These are phyloP conservation scores for Schizophyllum amplum DNA, from an alignment of 1,284 basidiomycete genomes.

Conservation along the genomic window DNA sequence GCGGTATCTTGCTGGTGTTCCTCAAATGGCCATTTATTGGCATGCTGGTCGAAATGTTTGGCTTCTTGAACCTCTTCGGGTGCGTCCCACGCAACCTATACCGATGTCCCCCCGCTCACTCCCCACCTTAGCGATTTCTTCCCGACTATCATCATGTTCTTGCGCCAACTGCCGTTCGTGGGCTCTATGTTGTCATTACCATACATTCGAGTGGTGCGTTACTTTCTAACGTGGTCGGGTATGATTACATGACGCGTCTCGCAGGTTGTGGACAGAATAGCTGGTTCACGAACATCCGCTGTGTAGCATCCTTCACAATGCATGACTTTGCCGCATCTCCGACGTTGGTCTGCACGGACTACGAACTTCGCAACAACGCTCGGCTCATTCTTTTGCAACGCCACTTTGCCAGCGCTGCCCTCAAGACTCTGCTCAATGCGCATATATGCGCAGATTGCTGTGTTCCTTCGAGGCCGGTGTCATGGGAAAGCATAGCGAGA, in stretches of 20 bases:
- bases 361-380: too few relatives aligned
- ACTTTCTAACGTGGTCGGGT: constrained; percentile 4
- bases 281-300: constrained; percentile 68
- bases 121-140: constrained; percentile 85
- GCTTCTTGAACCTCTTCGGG: constrained; percentile 98
- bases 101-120: constrained; percentile 5
- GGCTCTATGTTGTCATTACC: constrained; percentile 85
- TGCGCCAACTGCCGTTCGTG: constrained; percentile 90
- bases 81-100: constrained; percentile 34
- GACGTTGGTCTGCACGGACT: background rate
- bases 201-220: constrained; percentile 65
- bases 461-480: too few relatives aligned
- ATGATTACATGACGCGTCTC: constrained; percentile 6
- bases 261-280: constrained; percentile 66
- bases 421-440: too few relatives aligned
- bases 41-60: constrained; percentile 90
- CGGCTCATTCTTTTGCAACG: too few relatives aligned
- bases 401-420: too few relatives aligned
- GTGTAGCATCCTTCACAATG: constrained; percentile 34
- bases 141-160: constrained; percentile 94
- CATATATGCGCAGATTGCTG: too few relatives aligned
- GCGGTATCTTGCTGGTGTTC: constrained; percentile 84
- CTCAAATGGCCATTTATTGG: constrained; percentile 91
- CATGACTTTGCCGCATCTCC: background rate
- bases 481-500: too few relatives aligned